Percentiles rank a stretch among this genome's conserved stretches.
Conservation (phyloP, 1,139 yeast genomes). For the Pichia inconspicua region DNA sequence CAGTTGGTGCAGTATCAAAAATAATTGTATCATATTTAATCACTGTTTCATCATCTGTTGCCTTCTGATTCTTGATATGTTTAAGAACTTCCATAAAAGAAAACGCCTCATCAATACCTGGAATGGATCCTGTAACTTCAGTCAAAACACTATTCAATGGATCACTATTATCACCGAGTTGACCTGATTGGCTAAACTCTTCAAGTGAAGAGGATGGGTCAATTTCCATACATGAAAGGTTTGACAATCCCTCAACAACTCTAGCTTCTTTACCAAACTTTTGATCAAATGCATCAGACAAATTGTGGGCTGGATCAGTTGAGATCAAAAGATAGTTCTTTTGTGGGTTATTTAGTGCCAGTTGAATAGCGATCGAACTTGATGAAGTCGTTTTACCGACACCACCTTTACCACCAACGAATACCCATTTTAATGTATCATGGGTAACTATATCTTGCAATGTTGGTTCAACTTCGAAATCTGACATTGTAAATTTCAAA, state of each 20-base stretch:
- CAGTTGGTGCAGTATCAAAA: slow-evolving; percentile 98
- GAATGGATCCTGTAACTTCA: slow-evolving; percentile 90
- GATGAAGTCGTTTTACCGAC: slow-evolving; percentile 98
- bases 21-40: slow-evolving; percentile 74
- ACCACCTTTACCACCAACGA: slow-evolving; percentile 99
- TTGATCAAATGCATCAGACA: slow-evolving; percentile 96
- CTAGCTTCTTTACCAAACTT: slow-evolving; percentile 96
- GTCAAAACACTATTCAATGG: slow-evolving; percentile 70
- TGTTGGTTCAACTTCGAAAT: slow-evolving; percentile 52
- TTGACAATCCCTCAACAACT: slow-evolving; percentile 78
- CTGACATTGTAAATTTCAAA: slow-evolving; percentile 23
- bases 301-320: slow-evolving; percentile 96
- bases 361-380: slow-evolving; percentile 87
- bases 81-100: slow-evolving; percentile 97
- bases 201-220: slow-evolving; percentile 93
- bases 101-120: slow-evolving; percentile 96
- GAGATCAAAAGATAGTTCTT: slow-evolving; percentile 84
- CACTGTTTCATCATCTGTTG: slow-evolving; percentile 31
- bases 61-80: slow-evolving; percentile 76
- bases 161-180: slow-evolving; percentile 41
- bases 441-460: slow-evolving; percentile 57
- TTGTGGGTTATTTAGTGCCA: slow-evolving; percentile 70
- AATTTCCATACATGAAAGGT: slow-evolving; percentile 95
- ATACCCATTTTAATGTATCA: slow-evolving; percentile 83
- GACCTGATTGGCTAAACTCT: slow-evolving; percentile 61